phyloP scores from a whole-genome alignment of 2,329 filamentous ascomycete genomes.

The Diaporthe helianthi region DNA sequence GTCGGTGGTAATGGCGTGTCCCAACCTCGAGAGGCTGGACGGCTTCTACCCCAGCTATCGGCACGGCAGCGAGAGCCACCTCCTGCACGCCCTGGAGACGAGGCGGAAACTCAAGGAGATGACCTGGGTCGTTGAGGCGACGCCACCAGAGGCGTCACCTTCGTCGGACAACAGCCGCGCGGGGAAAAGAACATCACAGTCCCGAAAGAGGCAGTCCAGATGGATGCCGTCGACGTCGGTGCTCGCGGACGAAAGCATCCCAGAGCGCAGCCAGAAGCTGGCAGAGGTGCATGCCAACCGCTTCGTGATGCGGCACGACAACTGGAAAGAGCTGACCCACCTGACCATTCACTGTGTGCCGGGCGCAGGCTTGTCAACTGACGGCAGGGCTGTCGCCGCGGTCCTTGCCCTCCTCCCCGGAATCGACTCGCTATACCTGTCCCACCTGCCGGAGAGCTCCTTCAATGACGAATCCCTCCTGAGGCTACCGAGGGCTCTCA shows the following conservation, averaged over 20 bases:
- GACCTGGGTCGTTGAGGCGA: conserved; percentile 61
- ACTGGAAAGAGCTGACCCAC: conserved; percentile 63
- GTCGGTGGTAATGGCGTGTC: conserved; percentile 69
- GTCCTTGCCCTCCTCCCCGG: conserved; percentile 59
- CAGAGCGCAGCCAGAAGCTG: conserved; percentile 44
- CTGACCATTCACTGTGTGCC: conserved; percentile 66
- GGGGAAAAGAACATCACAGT: conserved; percentile 34
- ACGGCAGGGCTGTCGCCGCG: conserved; percentile 56
- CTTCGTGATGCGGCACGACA: conserved; percentile 53
- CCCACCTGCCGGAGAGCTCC: conserved; percentile 59
- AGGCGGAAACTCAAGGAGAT: conserved; percentile 62
- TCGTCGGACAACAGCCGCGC: conserved; percentile 46
- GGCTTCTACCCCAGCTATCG: conserved; percentile 62
- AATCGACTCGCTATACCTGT: conserved; percentile 66
- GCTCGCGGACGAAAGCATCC: conserved; percentile 35
- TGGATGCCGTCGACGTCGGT: neutral
- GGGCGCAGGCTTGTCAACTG: conserved; percentile 60
- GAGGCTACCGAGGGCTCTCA: conserved; percentile 57
- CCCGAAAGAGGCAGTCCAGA: neutral
- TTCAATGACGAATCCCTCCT: conserved; percentile 65
- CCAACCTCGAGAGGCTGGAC: conserved; percentile 65
- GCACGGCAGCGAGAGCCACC: conserved; percentile 58
- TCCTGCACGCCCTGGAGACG: conserved; percentile 67
- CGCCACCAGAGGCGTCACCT: conserved; percentile 40
- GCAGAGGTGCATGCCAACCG: conserved; percentile 46